phyloP scores from a whole-genome alignment of 331 rosid species.

The Quercus tomentella region DNA sequence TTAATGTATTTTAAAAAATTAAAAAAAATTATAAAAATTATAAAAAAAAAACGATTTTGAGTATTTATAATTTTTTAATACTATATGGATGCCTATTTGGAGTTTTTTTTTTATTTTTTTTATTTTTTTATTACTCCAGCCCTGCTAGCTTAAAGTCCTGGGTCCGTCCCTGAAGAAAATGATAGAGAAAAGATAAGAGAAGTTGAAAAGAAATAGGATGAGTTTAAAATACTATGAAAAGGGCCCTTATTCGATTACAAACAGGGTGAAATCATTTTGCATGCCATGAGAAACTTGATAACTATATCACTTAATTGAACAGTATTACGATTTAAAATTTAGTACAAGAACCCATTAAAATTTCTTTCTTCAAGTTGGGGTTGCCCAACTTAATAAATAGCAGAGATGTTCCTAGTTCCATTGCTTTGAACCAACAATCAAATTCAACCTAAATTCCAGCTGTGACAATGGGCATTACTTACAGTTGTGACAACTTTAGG shows the following conservation, averaged over 20 bases:
- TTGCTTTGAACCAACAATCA: background rate
- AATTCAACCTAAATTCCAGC: background rate
- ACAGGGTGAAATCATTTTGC: no score
- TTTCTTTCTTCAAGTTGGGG: background rate
- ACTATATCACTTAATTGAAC: background rate
- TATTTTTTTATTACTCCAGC: rapidly evolving
- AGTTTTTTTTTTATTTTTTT: no score
- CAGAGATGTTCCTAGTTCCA: background rate
- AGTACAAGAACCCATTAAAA: background rate
- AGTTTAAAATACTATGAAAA: background rate
- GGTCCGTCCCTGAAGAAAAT: no score
- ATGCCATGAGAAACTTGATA: background rate
- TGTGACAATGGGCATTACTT: constrained; percentile 39
- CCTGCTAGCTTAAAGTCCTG: no score
- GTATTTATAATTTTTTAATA: no score
- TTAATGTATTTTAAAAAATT: no score
- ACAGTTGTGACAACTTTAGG: constrained; percentile 26
- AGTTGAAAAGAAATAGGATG: background rate
- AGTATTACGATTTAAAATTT: background rate
- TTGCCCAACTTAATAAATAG: background rate
- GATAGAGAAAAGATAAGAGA: background rate
- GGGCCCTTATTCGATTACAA: background rate
- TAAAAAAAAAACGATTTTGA: no score
- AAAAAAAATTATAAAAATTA: no score
- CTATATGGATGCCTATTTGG: no score